A percentile compares a stretch with the other conserved stretches of the same genome.
Evolutionary conservation across 345 rosid species (phyloP).

Genomic region (Gossypium anomalum): DNA sequence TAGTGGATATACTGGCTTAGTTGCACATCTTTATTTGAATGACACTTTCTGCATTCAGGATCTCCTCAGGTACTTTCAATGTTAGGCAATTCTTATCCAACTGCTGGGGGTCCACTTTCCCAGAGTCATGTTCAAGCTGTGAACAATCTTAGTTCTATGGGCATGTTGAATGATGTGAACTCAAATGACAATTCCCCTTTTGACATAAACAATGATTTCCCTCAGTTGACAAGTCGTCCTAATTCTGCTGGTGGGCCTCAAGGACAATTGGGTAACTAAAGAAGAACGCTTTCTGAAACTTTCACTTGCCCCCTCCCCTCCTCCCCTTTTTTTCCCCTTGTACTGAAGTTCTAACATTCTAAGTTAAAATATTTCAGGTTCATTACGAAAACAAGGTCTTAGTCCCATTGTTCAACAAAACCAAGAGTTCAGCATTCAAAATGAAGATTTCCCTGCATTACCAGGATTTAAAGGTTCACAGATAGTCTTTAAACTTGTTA

Average conservation of each 20-base stretch:
- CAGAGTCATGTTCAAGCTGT: slow-evolving; percentile 84
- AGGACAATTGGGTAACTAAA: slow-evolving; percentile 80
- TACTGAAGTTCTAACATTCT: slow-evolving; percentile 13
- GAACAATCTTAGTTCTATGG: slow-evolving; percentile 79
- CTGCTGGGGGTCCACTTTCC: slow-evolving; percentile 77
- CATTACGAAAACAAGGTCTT: slow-evolving; percentile 82
- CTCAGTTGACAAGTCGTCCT: slow-evolving; percentile 88
- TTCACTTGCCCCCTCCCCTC: background rate
- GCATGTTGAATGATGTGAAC: slow-evolving; percentile 78
- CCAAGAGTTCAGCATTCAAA: slow-evolving; percentile 99
- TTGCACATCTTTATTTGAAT: slow-evolving; percentile 12
- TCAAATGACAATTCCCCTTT: slow-evolving; percentile 81
- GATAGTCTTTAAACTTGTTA: slow-evolving; percentile 3
- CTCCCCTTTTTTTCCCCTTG: background rate
- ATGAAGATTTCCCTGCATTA: slow-evolving; percentile 98
- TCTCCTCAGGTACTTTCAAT: slow-evolving; percentile 88
- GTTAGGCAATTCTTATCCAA: slow-evolving; percentile 69
- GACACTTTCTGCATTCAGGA: slow-evolving; percentile 51
- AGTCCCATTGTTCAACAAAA: slow-evolving; percentile 91
- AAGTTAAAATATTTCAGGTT: slow-evolving; percentile 44
- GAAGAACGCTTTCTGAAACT: slow-evolving; percentile 5
- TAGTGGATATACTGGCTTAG: slow-evolving; percentile 1
- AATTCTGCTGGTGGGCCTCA: slow-evolving; percentile 95
- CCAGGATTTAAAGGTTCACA: slow-evolving; percentile 93
- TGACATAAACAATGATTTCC: slow-evolving; percentile 92